These are phyloP conservation scores for Metschnikowia reukaufii DNA, from an alignment of 805 yeast species.

Conservation along the genomic window DNA sequence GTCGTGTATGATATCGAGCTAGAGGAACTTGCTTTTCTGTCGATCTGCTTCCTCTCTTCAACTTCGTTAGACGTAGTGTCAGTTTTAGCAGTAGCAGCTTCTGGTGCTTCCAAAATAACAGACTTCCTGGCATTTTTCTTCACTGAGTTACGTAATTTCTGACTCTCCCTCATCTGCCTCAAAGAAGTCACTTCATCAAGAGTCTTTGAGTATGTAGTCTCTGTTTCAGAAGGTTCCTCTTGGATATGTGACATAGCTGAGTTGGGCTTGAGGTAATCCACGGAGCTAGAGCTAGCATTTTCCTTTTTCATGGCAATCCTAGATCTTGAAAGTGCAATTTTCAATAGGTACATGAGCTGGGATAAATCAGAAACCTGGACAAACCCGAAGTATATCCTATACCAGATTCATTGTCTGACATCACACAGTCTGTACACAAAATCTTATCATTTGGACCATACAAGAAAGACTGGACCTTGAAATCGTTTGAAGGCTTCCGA, in stretches of 20 bases:
- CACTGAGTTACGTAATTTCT: constrained; percentile 51
- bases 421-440: constrained; percentile 64
- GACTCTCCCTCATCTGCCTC: constrained; percentile 70
- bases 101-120: constrained; percentile 62
- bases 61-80: constrained; percentile 25
- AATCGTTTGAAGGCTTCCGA: constrained; percentile 23
- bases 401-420: constrained; percentile 35
- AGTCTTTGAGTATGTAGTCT: constrained; percentile 64
- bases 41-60: constrained; percentile 15
- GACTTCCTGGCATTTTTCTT: constrained; percentile 67
- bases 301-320: constrained; percentile 52
- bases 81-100: constrained; percentile 40
- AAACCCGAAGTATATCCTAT: constrained; percentile 46
- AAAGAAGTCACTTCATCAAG: constrained; percentile 74
- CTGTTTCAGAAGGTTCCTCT: constrained; percentile 24
- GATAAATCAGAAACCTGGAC: constrained; percentile 62
- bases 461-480: constrained; percentile 16
- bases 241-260: constrained; percentile 16
- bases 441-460: constrained; percentile 29
- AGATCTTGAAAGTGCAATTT: constrained; percentile 80
- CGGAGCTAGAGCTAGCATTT: not conserved
- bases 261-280: constrained; percentile 8
- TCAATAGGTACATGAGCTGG: constrained; percentile 74
- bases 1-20: constrained; percentile 32
- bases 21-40: constrained; percentile 24